phyloP scores from a whole-genome alignment of 2,329 filamentous ascomycete genomes.

The Metarhizium humberi region DNA sequence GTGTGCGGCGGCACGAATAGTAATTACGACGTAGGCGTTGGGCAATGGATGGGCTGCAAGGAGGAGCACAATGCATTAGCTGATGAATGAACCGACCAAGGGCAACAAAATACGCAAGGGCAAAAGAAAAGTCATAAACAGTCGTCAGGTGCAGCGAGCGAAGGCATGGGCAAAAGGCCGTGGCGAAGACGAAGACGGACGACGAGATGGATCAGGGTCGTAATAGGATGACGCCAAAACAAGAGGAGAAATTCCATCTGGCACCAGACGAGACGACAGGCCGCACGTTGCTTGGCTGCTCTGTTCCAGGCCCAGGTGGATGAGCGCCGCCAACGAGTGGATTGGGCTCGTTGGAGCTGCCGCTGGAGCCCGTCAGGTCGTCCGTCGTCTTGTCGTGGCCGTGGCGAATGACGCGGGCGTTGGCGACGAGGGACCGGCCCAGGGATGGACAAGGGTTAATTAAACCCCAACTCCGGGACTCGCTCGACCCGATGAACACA shows the following conservation, averaged over 20 bases:
- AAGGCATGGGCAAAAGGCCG: background rate
- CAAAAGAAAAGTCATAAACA: background rate
- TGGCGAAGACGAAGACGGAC: background rate
- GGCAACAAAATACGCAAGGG: background rate
- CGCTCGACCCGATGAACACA: too few species aligned
- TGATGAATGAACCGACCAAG: background rate
- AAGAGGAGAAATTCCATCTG: background rate
- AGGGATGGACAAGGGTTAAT: background rate
- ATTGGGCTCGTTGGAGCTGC: background rate
- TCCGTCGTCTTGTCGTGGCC: background rate
- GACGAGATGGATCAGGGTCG: background rate
- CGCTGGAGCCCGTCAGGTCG: background rate
- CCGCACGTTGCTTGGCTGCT: background rate
- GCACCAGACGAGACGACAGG: background rate
- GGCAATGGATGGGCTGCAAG: constrained; percentile 2
- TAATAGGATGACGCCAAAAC: background rate
- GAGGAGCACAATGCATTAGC: background rate
- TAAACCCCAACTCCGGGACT: too few species aligned
- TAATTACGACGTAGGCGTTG: background rate
- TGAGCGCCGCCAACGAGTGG: background rate
- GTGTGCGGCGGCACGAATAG: background rate
- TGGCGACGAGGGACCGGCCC: background rate
- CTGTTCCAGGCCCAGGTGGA: background rate
- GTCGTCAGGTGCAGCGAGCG: background rate
- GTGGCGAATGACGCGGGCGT: background rate